Evolutionary conservation across 2,329 filamentous ascomycete genomes (phyloP), one percentile per base, ranked within the genome.

Genomic region (Epichloe sp.): DNA sequence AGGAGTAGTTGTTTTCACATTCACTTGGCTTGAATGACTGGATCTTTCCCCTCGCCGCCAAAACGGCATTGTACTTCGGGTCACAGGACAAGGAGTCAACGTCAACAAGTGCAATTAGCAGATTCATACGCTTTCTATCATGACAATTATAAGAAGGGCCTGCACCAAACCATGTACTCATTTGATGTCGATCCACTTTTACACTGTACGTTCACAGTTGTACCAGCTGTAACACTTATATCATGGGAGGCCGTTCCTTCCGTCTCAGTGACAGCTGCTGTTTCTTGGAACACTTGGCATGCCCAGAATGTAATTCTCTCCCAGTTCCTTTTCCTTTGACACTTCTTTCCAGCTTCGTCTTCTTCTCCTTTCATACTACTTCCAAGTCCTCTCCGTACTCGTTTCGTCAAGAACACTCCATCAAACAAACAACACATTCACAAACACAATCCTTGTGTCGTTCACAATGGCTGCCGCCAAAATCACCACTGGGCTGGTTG

Each of bases 401-500:
- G 12, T 40, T 4, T 40, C n/a, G 46, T 48, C 38, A 3, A 31
- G 17, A n/a, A 17, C 10, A 48, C 21, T 31, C 10, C 36, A 19
- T 34, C 36, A 41, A 48, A 17, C 36, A 41, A 48, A 17, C 36
- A 47, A 45, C 14, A 44, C 21, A 35, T 38, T 41, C 35, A 26
- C 40, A 48, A 47, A 15, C 34, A 44, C 44, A 34, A 34, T 37
- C 31, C 19, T 41, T n/a, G 31, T 2, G 12, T 34, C 14, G 2
- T 43, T 7, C 40, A 49, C 7, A 17, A 66, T 67, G 64, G 31
- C 58, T 42, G 34, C 46, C 17, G 48, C 45, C 50, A 65, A 63
- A 51, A 40, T 63, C 42, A 34, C 55, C 6, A 44, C 48, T 19
- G 55, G 56, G 36, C 31, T 61, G 19, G 49, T 57, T 26, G 56